Evolutionary conservation across 805 yeast species (phyloP).

Genomic region (Starmerella apis): DNA sequence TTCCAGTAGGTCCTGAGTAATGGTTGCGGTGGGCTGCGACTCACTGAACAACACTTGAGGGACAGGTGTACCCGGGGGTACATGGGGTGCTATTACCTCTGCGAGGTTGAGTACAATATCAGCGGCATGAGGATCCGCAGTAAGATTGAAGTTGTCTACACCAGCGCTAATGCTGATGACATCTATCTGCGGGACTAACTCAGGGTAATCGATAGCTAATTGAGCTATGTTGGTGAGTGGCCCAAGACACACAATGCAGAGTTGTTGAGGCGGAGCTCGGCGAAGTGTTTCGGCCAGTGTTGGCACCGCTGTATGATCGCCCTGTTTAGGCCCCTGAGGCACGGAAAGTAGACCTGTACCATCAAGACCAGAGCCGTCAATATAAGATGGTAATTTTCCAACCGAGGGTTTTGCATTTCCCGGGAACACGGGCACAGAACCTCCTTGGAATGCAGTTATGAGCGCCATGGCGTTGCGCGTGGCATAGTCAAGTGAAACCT

Average conservation of each 20-base stretch:
- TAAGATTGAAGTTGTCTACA: conserved; percentile 57
- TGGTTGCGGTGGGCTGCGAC: conserved; percentile 40
- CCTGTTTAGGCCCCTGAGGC: conserved; percentile 33
- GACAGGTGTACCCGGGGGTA: conserved; percentile 20
- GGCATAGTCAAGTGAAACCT: conserved; percentile 52
- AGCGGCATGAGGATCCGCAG: conserved; percentile 71
- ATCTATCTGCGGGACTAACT: conserved; percentile 40
- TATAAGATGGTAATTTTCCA: conserved; percentile 43
- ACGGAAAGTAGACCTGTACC: conserved; percentile 55
- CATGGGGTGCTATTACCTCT: conserved; percentile 32
- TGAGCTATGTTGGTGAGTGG: conserved; percentile 62
- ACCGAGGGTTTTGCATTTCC: conserved; percentile 49
- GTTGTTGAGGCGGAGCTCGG: conserved; percentile 35
- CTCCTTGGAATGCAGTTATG: conserved; percentile 44
- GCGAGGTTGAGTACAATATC: conserved; percentile 42
- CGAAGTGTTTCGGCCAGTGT: conserved; percentile 39
- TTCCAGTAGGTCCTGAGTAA: conserved; percentile 37
- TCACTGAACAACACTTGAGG: conserved; percentile 19
- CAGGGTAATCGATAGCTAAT: conserved; percentile 47
- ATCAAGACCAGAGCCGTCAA: conserved; percentile 75
- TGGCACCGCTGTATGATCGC: conserved; percentile 34
- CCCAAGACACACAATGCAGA: conserved; percentile 65
- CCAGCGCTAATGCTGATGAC: conserved; percentile 72
- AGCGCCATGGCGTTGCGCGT: conserved; percentile 59
- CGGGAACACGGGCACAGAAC: conserved; percentile 51